Conservation (phyloP, 305 asterid genomes). For the Fraxinus platypoda region DNA sequence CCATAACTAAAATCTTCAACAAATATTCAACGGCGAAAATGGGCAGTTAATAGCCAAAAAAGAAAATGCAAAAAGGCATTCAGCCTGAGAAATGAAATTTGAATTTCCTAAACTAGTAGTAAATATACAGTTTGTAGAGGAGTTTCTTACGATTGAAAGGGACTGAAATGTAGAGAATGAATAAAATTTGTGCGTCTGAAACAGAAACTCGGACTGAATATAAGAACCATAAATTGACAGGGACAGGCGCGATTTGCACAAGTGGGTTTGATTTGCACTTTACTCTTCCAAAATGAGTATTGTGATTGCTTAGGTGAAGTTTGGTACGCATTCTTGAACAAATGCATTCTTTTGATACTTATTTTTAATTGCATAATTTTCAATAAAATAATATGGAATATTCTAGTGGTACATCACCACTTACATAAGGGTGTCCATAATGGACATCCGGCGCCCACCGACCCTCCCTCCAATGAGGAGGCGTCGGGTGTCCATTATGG, state of each 20-base stretch:
- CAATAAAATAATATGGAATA: too few relatives aligned
- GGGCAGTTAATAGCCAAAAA: not conserved
- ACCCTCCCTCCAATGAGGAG: too few relatives aligned
- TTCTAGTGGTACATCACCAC: too few relatives aligned
- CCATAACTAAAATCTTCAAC: not conserved
- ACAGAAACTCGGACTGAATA: not conserved
- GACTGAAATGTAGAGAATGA: constrained; percentile 33
- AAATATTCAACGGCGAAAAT: not conserved
- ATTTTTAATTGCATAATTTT: too few relatives aligned
- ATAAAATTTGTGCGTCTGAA: constrained; percentile 22
- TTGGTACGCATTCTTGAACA: too few relatives aligned
- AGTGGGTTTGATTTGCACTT: constrained; percentile 27
- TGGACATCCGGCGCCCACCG: too few relatives aligned
- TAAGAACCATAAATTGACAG: constrained; percentile 77
- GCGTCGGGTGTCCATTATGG: too few relatives aligned
- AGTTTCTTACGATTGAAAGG: constrained; percentile 26
- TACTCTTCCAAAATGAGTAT: too few relatives aligned
- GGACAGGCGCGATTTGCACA: constrained; percentile 39
- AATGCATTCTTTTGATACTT: too few relatives aligned
- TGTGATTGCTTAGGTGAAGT: too few relatives aligned
- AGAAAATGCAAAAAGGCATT: not conserved
- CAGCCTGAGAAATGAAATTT: constrained; percentile 15
- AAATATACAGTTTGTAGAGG: not conserved
- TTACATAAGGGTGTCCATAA: too few relatives aligned
- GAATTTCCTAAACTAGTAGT: not conserved